Evolutionary conservation across 2,329 filamentous ascomycete genomes (phyloP), one percentile per base, ranked within the genome.

Genomic region (Pseudovirgaria hyperparasitica): DNA sequence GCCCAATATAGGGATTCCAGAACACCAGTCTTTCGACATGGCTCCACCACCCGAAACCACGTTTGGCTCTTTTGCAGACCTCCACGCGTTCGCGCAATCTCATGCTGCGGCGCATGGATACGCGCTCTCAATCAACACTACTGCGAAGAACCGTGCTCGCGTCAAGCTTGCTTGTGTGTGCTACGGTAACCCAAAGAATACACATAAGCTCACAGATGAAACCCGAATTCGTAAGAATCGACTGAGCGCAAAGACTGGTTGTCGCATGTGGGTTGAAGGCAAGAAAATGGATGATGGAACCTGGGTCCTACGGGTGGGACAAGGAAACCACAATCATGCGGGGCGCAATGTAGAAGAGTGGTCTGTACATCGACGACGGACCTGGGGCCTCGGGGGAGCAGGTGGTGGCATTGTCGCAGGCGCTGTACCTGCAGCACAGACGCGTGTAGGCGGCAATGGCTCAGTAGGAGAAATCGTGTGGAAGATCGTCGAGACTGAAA

Each of bases 81-180:
- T 52, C 3, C 42, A 50, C 34, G 39, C 41, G 15, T 48, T 40
- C 26, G 48, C 47, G 6, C 47, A 52, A 32, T 37, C 36, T 13
- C 44, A 51, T 28, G 48, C 48, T n/a, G 39, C 47, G 0, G 31
- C 38, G 10, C 45, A 52, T 23, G 48, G 48, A 9, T 52, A 52
- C 28, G 48, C 48, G 2, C 36, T 52, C 11, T 40, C 37, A 22
- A 52, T 52, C 35, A 52, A 51, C 31, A 51, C 46, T 4, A 50
- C 47, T n/a, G 45, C 45, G 4, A 49, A 47, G 33, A 51, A 49
- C 30, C 43, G 46, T 8, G 46, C 43, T 6, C 44, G 47, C 22
- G 48, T 51, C 31, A 52, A 51, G 32, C 40, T 52, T 9, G 46
- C 46, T 18, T 52, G 48, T 27, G 47, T 51, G 13, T 51, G 48